Evolutionary conservation across 805 yeast species (phyloP).

Genomic region (Lachancea meyersii): DNA sequence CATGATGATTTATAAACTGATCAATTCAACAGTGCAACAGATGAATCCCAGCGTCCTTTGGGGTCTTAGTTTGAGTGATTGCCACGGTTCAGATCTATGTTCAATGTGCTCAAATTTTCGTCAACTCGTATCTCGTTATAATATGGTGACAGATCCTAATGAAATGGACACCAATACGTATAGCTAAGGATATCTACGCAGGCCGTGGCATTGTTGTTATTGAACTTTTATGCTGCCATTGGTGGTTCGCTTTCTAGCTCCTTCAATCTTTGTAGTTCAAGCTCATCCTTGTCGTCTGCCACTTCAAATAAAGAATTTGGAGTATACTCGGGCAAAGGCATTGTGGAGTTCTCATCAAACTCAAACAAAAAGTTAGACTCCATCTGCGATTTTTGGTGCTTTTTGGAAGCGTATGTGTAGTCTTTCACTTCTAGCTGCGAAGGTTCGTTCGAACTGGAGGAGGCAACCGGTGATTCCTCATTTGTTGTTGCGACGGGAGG

Average conservation of each 20-base stretch:
- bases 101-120: not conserved
- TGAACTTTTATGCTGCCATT: not conserved
- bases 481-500: not conserved
- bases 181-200: not conserved
- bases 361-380: not conserved
- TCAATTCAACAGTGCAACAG: not conserved
- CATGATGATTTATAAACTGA: constrained; percentile 13
- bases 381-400: not conserved
- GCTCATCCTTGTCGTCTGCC: constrained; percentile 36
- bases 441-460: not conserved
- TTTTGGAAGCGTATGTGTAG: not conserved
- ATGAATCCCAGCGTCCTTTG: too few relatives aligned
- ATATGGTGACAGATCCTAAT: not conserved
- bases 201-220: too few relatives aligned
- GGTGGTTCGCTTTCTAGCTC: constrained; percentile 41
- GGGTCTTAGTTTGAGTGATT: too few relatives aligned
- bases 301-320: constrained; percentile 11
- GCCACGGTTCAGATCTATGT: too few relatives aligned
- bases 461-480: constrained; percentile 4
- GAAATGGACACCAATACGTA: too few relatives aligned
- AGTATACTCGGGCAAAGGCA: constrained; percentile 21
- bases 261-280: constrained; percentile 35
- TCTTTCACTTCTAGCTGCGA: not conserved
- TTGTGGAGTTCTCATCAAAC: not conserved
- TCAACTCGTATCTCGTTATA: constrained; percentile 7